A percentile compares a stretch with the other conserved stretches of the same genome.
phyloP scores from a whole-genome alignment of 1,284 basidiomycete genomes.

The Boletus mariae region DNA sequence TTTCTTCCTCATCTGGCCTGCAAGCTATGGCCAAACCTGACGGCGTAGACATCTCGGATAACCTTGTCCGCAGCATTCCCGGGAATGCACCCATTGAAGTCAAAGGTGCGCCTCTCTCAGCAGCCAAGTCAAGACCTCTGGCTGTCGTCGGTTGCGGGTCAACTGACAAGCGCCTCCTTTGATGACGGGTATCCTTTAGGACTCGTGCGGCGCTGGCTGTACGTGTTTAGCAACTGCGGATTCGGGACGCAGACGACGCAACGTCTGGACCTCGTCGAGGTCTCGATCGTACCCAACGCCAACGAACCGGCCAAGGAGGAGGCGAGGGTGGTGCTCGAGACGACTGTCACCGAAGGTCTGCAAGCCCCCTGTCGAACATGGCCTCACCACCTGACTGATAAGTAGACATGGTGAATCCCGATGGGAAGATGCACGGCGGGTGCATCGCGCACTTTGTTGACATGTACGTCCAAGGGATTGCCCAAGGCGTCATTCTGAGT shows the following conservation, averaged over 20 bases:
- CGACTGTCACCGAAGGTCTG: slow-evolving; percentile 47
- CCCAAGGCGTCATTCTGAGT: neutral
- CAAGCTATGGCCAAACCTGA: slow-evolving; percentile 3
- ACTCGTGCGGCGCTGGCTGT: slow-evolving; percentile 10
- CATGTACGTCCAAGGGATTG: slow-evolving; percentile 34
- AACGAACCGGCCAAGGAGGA: slow-evolving; percentile 46
- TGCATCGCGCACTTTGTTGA: slow-evolving; percentile 52
- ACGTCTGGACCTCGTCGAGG: slow-evolving; percentile 39
- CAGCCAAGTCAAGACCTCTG: neutral
- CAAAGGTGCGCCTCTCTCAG: slow-evolving; percentile 30
- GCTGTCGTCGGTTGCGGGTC: neutral
- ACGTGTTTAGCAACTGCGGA: slow-evolving; percentile 1
- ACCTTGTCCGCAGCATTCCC: slow-evolving; percentile 21
- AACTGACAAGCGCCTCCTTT: neutral
- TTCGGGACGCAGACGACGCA: slow-evolving; percentile 22
- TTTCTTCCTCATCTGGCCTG: neutral
- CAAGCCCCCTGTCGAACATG: neutral
- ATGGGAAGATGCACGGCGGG: slow-evolving; percentile 47
- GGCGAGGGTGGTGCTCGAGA: slow-evolving; percentile 46
- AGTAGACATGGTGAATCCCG: slow-evolving; percentile 50
- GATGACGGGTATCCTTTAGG: slow-evolving; percentile 18
- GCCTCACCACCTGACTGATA: too few species aligned
- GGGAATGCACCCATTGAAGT: slow-evolving; percentile 43
- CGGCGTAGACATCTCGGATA: neutral
- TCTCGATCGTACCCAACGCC: slow-evolving; percentile 41